Base-by-base conservation (phyloP, 495 filamentous ascomycete genomes). In the Aspergillus saccharolyticus region DNA sequence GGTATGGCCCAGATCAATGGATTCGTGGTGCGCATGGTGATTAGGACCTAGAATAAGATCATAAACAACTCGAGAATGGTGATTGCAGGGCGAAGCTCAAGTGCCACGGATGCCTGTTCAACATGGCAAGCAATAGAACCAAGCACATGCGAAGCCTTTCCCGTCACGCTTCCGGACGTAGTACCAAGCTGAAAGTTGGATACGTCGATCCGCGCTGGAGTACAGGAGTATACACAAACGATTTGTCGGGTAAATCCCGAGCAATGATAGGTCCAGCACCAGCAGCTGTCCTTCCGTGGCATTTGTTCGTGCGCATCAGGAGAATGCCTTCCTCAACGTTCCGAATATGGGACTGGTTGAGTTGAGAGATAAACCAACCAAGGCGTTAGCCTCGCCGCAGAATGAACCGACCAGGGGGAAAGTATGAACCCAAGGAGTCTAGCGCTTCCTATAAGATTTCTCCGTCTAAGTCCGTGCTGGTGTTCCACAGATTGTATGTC, bases 161-260 rank as follows among this genome's bases (percentile, higher is more conserved):
- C 47, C 22, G 47, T 50, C 28, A 28, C 24, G 22, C 47, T 50
- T 28, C 47, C 47, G 47, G 30, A 24, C n/a, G 47, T 50, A 28
- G 47, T 50, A 50, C 47, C 47, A 28, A n/a, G n/a, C 21, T 28
- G 24, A 24, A 30, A 8, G 21, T 7, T 7, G 47, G 22, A 28
- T 39, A 39, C 33, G 33, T 39, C 33, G 33, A 39, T 39, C 33
- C 33, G 33, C 33, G 10, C 33, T 39, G 33, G 33, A 39, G 33
- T 39, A 39, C 33, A 39, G 33, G 33, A 5, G 7, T 39, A 39
- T 39, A 15, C 14, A 6, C 12, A 5, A 39, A 12, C 33, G 33
- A 39, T 39, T 28, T 39, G 10, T 39, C 33, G 33, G 33, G 33
- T 39, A 39, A 39, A 39, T 2, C 2, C 33, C 33, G 33, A 39